Base-by-base conservation (phyloP, 495 filamentous ascomycete genomes). In the Penicillium maclennaniae region DNA sequence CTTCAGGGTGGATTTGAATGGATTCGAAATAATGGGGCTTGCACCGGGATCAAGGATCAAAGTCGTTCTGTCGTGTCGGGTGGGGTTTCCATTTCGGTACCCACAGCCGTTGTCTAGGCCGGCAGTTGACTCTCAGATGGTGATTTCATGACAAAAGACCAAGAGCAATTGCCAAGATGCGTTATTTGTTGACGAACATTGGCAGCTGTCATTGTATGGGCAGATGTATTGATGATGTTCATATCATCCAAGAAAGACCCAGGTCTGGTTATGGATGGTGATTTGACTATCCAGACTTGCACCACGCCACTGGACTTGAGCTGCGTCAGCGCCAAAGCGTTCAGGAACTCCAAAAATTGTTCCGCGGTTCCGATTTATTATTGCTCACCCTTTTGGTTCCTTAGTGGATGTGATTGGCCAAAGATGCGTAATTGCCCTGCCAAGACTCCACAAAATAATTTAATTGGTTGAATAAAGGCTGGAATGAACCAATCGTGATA, bases 101-200 rank as follows among this genome's bases (percentile, higher is more conserved):
- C 27, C 12, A 36, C 20, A 38, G 20, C 45, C 31, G 8, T 38
- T 37, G 31, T 16, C 45, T 16, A 37, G 45, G 26, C 34, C 20
- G 34, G 1, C 14, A 9, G 15, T 15, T 37, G 28, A 6, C 21
- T 2, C 36, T 5, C 17, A 23, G 9, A 37, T 10, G 36, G 10
- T 10, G 7, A 46, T 7, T 10, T 14, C 6, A 47, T 20, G 21
- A 15, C 9, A 8, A 20, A 10, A 19, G 19, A 3, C 14, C 20
- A 36, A 14, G 19, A 16, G 1, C 23, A 37, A 6, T 37, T 37
- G 7, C 37, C 23, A 43, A 54, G 38, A 31, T 38, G 76, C 9
- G 56, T 70, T 4, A 15, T 66, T 15, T 69, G 64, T 45, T 45
- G 78, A 77, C 49, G 69, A 31, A 2, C 15, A 34, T 34, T 34